A percentile compares a stretch with the other conserved stretches of the same genome.
Conservation (phyloP, 1,284 basidiomycete genomes). For the Ceratobasidium sp. region DNA sequence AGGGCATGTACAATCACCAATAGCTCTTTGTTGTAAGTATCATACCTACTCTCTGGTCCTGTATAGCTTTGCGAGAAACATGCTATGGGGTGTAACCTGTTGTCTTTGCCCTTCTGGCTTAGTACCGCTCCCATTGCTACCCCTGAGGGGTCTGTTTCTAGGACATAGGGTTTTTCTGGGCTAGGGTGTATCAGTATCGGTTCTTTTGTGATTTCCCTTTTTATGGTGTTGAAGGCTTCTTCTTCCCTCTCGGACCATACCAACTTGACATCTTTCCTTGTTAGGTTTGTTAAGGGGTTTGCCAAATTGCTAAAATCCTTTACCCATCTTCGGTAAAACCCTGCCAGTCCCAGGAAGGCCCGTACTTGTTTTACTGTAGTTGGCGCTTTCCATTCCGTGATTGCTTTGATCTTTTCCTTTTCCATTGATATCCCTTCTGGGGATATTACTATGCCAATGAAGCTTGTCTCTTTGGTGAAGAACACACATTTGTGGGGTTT, state of each 20-base stretch:
- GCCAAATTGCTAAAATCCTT: slow-evolving; percentile 53
- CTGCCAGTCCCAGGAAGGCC: slow-evolving; percentile 57
- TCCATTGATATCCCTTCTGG: slow-evolving; percentile 51
- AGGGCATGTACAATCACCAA: slow-evolving; percentile 45
- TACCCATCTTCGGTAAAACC: slow-evolving; percentile 47
- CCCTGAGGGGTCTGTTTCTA: slow-evolving; percentile 28
- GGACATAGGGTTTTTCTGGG: background rate
- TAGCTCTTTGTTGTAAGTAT: background rate
- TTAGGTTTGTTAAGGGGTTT: slow-evolving; percentile 52
- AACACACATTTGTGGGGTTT: slow-evolving; percentile 13
- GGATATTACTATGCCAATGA: background rate
- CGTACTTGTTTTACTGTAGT: slow-evolving; percentile 53
- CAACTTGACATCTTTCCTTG: slow-evolving; percentile 50
- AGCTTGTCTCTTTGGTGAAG: background rate
- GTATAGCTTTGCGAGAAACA: background rate
- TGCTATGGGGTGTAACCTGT: background rate
- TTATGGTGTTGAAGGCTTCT: slow-evolving; percentile 54
- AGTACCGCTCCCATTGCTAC: slow-evolving; percentile 20
- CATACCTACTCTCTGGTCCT: too few relatives aligned
- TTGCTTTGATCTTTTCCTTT: slow-evolving; percentile 53
- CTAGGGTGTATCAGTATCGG: slow-evolving; percentile 18
- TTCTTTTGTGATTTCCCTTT: slow-evolving; percentile 41
- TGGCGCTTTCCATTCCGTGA: slow-evolving; percentile 55
- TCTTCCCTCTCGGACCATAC: slow-evolving; percentile 46
- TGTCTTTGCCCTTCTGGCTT: background rate